A percentile compares a stretch with the other conserved stretches of the same genome.
These are phyloP conservation scores for Coemansia sp. DNA, from an alignment of 192 early-diverging fungal genomes.

Conservation along the genomic window DNA sequence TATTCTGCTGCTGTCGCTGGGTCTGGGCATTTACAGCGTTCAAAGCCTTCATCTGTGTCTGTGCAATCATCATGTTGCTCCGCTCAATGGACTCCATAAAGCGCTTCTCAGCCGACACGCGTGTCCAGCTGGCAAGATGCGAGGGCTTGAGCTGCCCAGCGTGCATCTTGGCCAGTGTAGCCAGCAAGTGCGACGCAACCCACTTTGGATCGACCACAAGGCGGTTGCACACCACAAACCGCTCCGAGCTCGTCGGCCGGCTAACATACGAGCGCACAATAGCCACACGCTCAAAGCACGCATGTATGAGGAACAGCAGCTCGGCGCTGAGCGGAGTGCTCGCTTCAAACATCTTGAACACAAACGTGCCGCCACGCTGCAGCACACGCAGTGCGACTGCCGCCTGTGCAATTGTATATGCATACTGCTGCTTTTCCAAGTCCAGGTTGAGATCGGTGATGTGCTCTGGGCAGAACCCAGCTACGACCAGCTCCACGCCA, in stretches of 20 bases:
- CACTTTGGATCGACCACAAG: conserved; percentile 10
- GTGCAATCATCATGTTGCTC: conserved; percentile 14
- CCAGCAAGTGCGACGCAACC: conserved; percentile 18
- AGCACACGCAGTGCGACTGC: conserved; percentile 23
- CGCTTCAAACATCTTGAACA: conserved; percentile 27
- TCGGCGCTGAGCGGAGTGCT: conserved; percentile 37
- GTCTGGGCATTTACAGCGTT: not conserved
- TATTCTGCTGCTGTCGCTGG: not conserved
- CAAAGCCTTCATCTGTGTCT: conserved; percentile 11
- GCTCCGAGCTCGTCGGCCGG: conserved; percentile 19
- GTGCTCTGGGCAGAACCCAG: not conserved
- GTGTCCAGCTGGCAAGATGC: conserved; percentile 44
- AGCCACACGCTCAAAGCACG: conserved; percentile 35
- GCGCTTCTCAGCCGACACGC: conserved; percentile 14
- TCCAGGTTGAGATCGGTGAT: conserved; percentile 1
- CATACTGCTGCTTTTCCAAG: conserved; percentile 26
- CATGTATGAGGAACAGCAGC: conserved; percentile 27
- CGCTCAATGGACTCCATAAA: conserved; percentile 23
- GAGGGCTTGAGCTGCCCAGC: conserved; percentile 19
- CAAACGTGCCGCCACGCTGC: conserved; percentile 31
- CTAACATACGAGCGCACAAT: conserved; percentile 29
- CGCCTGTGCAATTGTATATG: conserved; percentile 24
- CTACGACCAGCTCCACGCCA: conserved; percentile 40
- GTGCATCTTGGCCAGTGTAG: conserved; percentile 27
- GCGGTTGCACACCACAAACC: conserved; percentile 31